A percentile compares a stretch with the other conserved stretches of the same genome.
These are phyloP conservation scores for Pleurotus cornucopiae DNA, from an alignment of 768 basidiomycete genomes.

Conservation along the genomic window DNA sequence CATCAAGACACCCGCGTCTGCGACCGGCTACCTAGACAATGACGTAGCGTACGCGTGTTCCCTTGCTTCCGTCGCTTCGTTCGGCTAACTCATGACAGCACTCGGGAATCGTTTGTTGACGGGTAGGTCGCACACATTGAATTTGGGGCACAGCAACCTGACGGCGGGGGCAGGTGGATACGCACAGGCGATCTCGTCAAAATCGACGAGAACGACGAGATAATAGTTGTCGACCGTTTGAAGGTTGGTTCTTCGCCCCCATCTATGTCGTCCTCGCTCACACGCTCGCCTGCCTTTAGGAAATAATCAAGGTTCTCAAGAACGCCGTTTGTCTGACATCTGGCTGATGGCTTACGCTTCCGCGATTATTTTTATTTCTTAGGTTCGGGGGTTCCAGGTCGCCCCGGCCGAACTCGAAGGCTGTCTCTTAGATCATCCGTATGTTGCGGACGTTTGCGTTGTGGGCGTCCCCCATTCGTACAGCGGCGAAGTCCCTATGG, in stretches of 20 bases:
- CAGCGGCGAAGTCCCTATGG: constrained; percentile 48
- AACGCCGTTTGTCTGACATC: too few relatives aligned
- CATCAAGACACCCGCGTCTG: constrained; percentile 48
- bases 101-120: constrained; percentile 62
- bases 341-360: too few relatives aligned
- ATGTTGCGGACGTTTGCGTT: constrained; percentile 38
- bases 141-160: too few relatives aligned
- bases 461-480: constrained; percentile 48
- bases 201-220: constrained; percentile 38
- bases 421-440: constrained; percentile 34
- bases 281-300: neutral
- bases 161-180: constrained; percentile 28
- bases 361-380: too few relatives aligned
- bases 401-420: constrained; percentile 38
- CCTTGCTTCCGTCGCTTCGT: too few relatives aligned
- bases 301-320: constrained; percentile 16
- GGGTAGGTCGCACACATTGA: constrained; percentile 36
- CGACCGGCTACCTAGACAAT: constrained; percentile 57
- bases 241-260: constrained; percentile 27
- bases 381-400: constrained; percentile 18
- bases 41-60: constrained; percentile 47
- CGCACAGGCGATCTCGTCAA: constrained; percentile 45
- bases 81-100: constrained; percentile 31
- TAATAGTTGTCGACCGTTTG: constrained; percentile 49
- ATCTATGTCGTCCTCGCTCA: too few relatives aligned